These are phyloP conservation scores for Lineolata rhizophorae DNA, from an alignment of 495 filamentous ascomycete species.

Conservation along the genomic window DNA sequence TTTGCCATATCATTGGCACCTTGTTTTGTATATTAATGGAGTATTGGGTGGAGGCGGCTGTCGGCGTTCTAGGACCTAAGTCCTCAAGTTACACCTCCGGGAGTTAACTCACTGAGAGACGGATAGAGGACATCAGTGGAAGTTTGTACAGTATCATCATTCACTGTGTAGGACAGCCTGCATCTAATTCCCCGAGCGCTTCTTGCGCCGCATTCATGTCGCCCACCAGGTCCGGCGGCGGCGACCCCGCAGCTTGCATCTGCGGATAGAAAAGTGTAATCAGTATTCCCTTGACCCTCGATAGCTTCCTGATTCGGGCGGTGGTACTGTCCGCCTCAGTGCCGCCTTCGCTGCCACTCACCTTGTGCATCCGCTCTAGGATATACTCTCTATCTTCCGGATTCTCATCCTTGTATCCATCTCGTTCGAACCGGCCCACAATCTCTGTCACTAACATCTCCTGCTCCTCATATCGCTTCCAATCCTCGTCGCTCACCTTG, in stretches of 20 bases:
- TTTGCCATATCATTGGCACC: not conserved
- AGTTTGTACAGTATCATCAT: conserved; percentile 3
- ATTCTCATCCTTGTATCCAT: conserved; percentile 59
- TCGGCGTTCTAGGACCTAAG: conserved; percentile 1
- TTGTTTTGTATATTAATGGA: not conserved
- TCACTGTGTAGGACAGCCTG: conserved; percentile 53
- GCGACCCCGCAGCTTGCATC: conserved; percentile 93
- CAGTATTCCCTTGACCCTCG: not conserved
- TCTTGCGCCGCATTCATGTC: conserved; percentile 66
- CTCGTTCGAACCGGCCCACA: conserved; percentile 65
- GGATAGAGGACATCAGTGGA: conserved; percentile 5
- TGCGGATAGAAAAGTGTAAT: too few relatives aligned
- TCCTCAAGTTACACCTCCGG: conserved; percentile 8
- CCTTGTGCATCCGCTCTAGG: conserved; percentile 93
- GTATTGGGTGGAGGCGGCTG: not conserved
- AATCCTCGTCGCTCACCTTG: conserved; percentile 40
- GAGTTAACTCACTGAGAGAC: not conserved
- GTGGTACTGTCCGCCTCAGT: too few relatives aligned
- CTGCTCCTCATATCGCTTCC: conserved; percentile 63
- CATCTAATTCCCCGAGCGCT: conserved; percentile 43
- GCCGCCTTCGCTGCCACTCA: conserved; percentile 19
- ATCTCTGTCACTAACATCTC: conserved; percentile 68
- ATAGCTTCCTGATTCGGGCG: not conserved
- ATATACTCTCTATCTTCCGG: conserved; percentile 71
- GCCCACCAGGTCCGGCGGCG: conserved; percentile 72